These are phyloP conservation scores for Hygrophila difformis DNA, from an alignment of 257 asterid species.

Conservation along the genomic window DNA sequence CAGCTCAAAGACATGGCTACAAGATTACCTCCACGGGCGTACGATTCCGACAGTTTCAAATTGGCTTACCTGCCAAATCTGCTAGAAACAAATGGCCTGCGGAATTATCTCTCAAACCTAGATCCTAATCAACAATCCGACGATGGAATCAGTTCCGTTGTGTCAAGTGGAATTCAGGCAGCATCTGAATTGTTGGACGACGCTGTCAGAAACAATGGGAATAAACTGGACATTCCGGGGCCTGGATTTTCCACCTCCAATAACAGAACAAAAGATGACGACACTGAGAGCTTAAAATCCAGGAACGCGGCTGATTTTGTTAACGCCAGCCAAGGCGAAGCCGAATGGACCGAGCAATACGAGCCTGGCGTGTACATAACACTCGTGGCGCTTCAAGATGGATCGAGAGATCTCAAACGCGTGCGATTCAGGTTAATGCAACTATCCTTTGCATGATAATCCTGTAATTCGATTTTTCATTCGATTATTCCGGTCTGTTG, in stretches of 20 bases:
- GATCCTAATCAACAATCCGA: slow-evolving; percentile 45
- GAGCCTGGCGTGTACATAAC: slow-evolving; percentile 94
- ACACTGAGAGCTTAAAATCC: slow-evolving; percentile 41
- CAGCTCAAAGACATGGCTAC: slow-evolving; percentile 97
- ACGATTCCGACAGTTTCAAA: slow-evolving; percentile 56
- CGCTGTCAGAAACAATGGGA: slow-evolving; percentile 24
- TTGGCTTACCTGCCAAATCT: slow-evolving; percentile 61
- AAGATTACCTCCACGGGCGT: slow-evolving; percentile 79
- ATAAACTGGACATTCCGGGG: slow-evolving; percentile 25
- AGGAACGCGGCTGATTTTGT: slow-evolving; percentile 36
- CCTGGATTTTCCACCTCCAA: slow-evolving; percentile 23
- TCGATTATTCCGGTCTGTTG: neutral
- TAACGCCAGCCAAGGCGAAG: slow-evolving; percentile 57
- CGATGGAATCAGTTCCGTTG: slow-evolving; percentile 25
- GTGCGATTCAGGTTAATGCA: slow-evolving; percentile 87
- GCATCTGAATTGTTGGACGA: slow-evolving; percentile 23
- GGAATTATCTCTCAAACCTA: slow-evolving; percentile 33
- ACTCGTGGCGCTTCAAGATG: slow-evolving; percentile 81
- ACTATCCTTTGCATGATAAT: slow-evolving; percentile 4
- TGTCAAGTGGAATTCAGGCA: slow-evolving; percentile 22
- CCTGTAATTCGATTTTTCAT: neutral
- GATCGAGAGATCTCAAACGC: slow-evolving; percentile 94
- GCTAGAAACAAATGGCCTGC: slow-evolving; percentile 44
- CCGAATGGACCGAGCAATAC: slow-evolving; percentile 92
- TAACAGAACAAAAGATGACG: slow-evolving; percentile 36